A percentile compares a stretch with the other conserved stretches of the same genome.
Evolutionary conservation across 768 basidiomycete species (phyloP).

Genomic region (Panaeolus papilionaceus): DNA sequence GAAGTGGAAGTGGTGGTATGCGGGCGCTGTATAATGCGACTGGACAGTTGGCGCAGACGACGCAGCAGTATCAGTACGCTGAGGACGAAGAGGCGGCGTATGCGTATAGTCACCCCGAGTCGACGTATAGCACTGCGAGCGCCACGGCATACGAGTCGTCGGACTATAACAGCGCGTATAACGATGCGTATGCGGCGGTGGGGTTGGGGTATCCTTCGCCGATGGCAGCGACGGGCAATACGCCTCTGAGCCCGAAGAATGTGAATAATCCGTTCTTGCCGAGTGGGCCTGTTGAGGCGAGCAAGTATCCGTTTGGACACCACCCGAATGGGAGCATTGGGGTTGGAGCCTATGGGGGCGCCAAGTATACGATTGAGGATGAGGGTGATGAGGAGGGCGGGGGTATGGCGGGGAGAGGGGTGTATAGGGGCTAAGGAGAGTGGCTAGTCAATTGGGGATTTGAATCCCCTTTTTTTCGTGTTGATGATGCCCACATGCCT

Average conservation of each 20-base stretch:
- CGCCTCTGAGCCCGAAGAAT: conserved; percentile 1
- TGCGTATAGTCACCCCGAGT: not conserved
- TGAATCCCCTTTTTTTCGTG: not conserved
- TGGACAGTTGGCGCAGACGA: conserved; percentile 1
- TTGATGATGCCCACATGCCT: too few species aligned
- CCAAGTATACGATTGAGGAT: conserved; percentile 40
- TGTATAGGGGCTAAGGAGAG: conserved; percentile 8
- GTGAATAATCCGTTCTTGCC: conserved; percentile 16
- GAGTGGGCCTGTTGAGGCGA: not conserved
- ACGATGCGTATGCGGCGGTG: conserved; percentile 1
- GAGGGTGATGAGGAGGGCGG: conserved; percentile 23
- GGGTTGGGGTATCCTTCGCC: conserved; percentile 1
- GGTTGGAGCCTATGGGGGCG: conserved; percentile 31
- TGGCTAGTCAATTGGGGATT: not conserved
- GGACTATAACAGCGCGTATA: not conserved
- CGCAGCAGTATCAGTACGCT: not conserved
- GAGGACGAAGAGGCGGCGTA: not conserved
- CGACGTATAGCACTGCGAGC: not conserved
- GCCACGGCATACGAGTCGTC: not conserved
- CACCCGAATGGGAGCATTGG: conserved; percentile 29
- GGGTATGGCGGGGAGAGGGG: conserved; percentile 12
- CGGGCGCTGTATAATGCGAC: conserved; percentile 18
- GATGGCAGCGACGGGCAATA: not conserved
- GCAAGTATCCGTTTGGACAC: conserved; percentile 28
- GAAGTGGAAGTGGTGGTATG: conserved; percentile 22